These are phyloP conservation scores for Cudoniella acicularis DNA, from an alignment of 495 filamentous ascomycete species.

Conservation along the genomic window DNA sequence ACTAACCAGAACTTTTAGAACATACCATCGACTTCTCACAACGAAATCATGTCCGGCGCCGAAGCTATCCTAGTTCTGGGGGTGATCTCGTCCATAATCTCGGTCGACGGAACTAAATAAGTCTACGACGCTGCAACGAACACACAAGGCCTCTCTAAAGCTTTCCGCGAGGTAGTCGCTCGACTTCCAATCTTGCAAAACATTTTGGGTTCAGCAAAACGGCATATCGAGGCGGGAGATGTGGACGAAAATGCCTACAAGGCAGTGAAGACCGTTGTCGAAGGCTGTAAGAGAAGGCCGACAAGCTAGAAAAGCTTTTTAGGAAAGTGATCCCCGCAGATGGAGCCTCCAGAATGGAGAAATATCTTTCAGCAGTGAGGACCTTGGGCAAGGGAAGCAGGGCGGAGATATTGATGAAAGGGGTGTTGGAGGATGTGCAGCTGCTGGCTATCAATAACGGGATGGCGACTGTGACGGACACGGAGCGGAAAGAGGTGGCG, in stretches of 20 bases:
- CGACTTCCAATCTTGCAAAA: constrained; percentile 26
- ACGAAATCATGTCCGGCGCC: constrained; percentile 29
- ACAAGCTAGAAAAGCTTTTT: constrained; percentile 23
- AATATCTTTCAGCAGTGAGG: constrained; percentile 19
- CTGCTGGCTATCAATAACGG: constrained; percentile 15
- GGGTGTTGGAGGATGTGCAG: constrained; percentile 26
- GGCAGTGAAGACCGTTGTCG: constrained; percentile 18
- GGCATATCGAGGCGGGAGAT: constrained; percentile 13
- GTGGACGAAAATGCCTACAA: constrained; percentile 15
- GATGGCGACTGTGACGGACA: constrained; percentile 13
- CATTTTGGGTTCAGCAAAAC: constrained; percentile 17
- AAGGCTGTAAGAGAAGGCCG: constrained; percentile 23
- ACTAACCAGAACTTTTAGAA: too few species aligned
- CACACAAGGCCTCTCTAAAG: constrained; percentile 24
- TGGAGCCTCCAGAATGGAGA: constrained; percentile 8
- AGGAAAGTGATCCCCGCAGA: constrained; percentile 19
- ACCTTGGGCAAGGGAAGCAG: constrained; percentile 23
- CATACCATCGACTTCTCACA: too few species aligned
- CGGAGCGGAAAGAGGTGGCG: constrained; percentile 10
- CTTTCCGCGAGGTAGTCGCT: constrained; percentile 27
- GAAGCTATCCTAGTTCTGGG: constrained; percentile 23
- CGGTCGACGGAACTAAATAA: constrained; percentile 24
- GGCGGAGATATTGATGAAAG: constrained; percentile 30
- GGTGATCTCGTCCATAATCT: constrained; percentile 27
- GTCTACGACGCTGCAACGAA: constrained; percentile 26